Percentiles rank a stretch among this genome's conserved stretches.
Evolutionary conservation across 1,139 yeast species (phyloP).

Genomic region (Geotrichum reessii): DNA sequence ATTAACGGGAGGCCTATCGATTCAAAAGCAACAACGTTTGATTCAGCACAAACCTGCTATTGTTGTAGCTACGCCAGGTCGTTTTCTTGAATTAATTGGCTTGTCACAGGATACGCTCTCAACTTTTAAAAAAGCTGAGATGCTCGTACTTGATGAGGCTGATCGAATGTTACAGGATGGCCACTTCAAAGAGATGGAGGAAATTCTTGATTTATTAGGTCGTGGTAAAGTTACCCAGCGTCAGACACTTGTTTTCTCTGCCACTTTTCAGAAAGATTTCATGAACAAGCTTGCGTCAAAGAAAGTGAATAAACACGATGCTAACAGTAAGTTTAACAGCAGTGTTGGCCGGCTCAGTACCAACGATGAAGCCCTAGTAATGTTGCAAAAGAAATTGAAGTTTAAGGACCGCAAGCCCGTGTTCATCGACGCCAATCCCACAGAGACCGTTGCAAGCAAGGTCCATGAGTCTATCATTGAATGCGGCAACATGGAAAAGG

Average conservation of each 20-base stretch:
- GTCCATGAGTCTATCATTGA: conserved; percentile 85
- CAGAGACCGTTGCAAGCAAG: conserved; percentile 67
- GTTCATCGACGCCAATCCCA: conserved; percentile 82
- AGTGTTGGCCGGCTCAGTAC: conserved; percentile 25
- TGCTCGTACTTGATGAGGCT: conserved; percentile 91
- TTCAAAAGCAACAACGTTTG: conserved; percentile 84
- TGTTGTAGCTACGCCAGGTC: conserved; percentile 93
- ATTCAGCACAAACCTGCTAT: conserved; percentile 71
- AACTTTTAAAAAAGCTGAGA: conserved; percentile 58
- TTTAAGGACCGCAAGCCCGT: conserved; percentile 42
- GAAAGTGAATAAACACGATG: conserved; percentile 31
- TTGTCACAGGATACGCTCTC: conserved; percentile 48
- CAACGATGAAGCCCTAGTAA: conserved; percentile 35
- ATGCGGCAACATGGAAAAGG: conserved; percentile 87
- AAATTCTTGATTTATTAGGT: conserved; percentile 54
- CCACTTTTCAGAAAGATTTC: conserved; percentile 81
- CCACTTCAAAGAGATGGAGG: conserved; percentile 88
- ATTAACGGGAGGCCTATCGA: conserved; percentile 89
- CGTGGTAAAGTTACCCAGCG: conserved; percentile 49
- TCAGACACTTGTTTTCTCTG: conserved; percentile 91
- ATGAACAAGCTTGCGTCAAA: conserved; percentile 62
- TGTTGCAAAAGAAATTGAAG: conserved; percentile 36
- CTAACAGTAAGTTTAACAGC: conserved; percentile 11
- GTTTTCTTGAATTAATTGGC: conserved; percentile 76
- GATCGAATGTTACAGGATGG: conserved; percentile 94